Evolutionary conservation across 768 basidiomycete genomes (phyloP), one percentile per base, ranked within the genome.

Genomic region (Lactarius psammicola): DNA sequence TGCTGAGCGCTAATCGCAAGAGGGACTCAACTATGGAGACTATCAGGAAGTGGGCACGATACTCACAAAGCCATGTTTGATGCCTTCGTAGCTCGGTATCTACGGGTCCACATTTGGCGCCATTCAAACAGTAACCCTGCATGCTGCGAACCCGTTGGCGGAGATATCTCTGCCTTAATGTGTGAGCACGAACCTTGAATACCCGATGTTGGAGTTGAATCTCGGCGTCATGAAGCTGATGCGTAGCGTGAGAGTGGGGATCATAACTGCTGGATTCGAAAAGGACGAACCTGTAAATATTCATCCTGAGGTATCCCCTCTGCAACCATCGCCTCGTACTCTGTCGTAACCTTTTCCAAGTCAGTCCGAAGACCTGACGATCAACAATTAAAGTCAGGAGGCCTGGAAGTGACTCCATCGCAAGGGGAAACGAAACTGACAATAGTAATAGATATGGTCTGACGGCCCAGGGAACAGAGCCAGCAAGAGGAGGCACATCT

Each of bases 41-140:
- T 4, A 13, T 0, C 44, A 11, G 3, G 30, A 30, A 59, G 20
- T 17, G 18, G 34, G n/a, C 44, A 11, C 17, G 40, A 36, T 3
- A 30, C 62, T 51, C 28, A 67, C 66, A 67, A 59, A 23, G 26
- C 33, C n/a, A 33, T 46, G 28, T 67, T 67, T 36, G 17, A 63
- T 17, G 9, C 40, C 57, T 55, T 59, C 8, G 34, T 67, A 3
- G 0, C n/a, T 57, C 56, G 65, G 33, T 59, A 63, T 36, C 2
- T 59, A 38, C 17, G n/a, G 20, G 10, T 4, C 66, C 66, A 67
- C 51, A 9, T 3, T 11, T 30, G 28, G 10, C 57, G 15, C 66
- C 66, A 67, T 17, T 4, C 17, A 36, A 11, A 20, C 8, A 67
- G 62, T 1, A 18, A 11, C 7, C 26, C 46, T 18, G 66, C 66